A percentile compares a stretch with the other conserved stretches of the same genome.
phyloP scores from a whole-genome alignment of 768 basidiomycete genomes.

The Naematelia encephala region DNA sequence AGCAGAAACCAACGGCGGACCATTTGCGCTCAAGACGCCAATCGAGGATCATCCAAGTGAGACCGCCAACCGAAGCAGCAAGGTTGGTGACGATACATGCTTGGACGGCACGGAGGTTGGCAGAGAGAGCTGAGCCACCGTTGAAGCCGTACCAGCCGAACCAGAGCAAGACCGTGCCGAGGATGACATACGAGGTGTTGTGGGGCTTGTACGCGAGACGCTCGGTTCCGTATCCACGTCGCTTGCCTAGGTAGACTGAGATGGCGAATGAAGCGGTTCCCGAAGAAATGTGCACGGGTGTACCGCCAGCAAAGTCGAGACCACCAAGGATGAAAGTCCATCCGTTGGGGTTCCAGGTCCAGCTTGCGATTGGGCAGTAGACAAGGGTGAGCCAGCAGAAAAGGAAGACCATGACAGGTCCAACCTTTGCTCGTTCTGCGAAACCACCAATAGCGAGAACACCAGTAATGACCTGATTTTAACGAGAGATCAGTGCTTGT shows the following conservation, averaged over 20 bases:
- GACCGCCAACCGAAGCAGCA: conserved; percentile 69
- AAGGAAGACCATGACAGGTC: conserved; percentile 70
- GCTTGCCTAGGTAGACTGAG: conserved; percentile 79
- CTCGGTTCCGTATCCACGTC: conserved; percentile 58
- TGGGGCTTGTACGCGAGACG: conserved; percentile 69
- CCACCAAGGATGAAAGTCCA: conserved; percentile 77
- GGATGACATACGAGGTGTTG: conserved; percentile 75
- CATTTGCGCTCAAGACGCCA: conserved; percentile 75
- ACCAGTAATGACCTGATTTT: conserved; percentile 45
- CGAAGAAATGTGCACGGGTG: conserved; percentile 38
- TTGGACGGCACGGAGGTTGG: conserved; percentile 78
- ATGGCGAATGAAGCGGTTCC: conserved; percentile 82
- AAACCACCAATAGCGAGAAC: conserved; percentile 56
- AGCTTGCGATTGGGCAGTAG: conserved; percentile 81
- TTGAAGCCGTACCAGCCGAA: conserved; percentile 86
- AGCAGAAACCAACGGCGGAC: conserved; percentile 90
- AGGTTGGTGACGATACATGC: conserved; percentile 89
- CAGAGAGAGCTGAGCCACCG: conserved; percentile 75
- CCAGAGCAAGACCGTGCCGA: conserved; percentile 83
- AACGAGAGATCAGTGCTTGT: conserved; percentile 8
- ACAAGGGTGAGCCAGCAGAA: conserved; percentile 85
- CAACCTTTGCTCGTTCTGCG: conserved; percentile 79
- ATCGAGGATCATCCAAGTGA: conserved; percentile 74
- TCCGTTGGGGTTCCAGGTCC: conserved; percentile 68
- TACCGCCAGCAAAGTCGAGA: conserved; percentile 76